A percentile compares a stretch with the other conserved stretches of the same genome.
These are phyloP conservation scores for Zanthoxylum bungeanum DNA, from an alignment of 345 rosid species.

Conservation along the genomic window DNA sequence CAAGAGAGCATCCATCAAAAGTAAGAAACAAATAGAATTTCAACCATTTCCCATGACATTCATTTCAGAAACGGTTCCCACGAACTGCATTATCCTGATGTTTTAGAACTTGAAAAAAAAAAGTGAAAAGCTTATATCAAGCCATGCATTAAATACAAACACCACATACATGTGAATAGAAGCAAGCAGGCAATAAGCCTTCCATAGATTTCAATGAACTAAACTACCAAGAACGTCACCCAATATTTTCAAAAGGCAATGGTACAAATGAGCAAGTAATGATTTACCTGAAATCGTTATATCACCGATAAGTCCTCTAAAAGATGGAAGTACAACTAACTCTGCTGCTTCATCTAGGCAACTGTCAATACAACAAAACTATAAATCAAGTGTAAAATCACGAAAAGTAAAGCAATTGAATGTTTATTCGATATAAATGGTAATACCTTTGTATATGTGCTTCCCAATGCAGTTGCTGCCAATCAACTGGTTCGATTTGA, in stretches of 20 bases:
- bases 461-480: conserved; percentile 85
- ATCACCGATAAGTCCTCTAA: conserved; percentile 50
- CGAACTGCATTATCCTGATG: not conserved
- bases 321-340: conserved; percentile 62
- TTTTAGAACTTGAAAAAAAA: not conserved
- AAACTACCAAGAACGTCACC: not conserved
- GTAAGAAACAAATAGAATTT: not conserved
- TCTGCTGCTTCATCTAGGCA: conserved; percentile 89
- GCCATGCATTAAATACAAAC: not conserved
- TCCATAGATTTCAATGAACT: not conserved
- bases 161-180: not conserved
- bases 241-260: not conserved
- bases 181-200: not conserved
- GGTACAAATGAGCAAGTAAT: conserved; percentile 4
- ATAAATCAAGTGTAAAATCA: not conserved
- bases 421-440: conserved; percentile 11
- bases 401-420: not conserved
- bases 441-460: conserved; percentile 71
- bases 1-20: not conserved
- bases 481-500: conserved; percentile 36
- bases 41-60: not conserved
- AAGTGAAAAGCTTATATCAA: not conserved
- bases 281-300: conserved; percentile 54
- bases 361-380: conserved; percentile 35
- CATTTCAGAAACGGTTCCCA: not conserved